Percentiles rank a stretch among this genome's conserved stretches.
These are phyloP conservation scores for Nicotiana paniculata DNA, from an alignment of 257 asterid genomes.

Conservation along the genomic window DNA sequence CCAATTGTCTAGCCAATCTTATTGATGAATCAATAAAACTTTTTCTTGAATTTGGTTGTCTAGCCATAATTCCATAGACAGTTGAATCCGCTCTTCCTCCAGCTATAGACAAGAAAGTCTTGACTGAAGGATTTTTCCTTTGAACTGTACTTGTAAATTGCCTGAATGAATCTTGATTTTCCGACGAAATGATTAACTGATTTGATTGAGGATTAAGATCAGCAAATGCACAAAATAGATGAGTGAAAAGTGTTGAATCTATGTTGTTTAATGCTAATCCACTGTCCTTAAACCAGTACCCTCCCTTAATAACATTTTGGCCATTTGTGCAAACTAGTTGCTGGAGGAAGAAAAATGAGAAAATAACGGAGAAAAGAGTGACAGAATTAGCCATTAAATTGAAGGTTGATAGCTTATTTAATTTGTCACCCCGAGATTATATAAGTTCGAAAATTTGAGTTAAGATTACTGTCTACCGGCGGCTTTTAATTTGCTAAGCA, in stretches of 20 bases:
- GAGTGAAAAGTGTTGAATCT: conserved; percentile 41
- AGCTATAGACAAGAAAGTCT: conserved; percentile 40
- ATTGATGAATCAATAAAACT: conserved; percentile 45
- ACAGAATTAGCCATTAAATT: conserved; percentile 27
- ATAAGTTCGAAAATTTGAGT: not conserved
- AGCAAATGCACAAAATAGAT: conserved; percentile 52
- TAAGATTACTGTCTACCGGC: not conserved
- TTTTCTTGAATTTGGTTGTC: conserved; percentile 19
- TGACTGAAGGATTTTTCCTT: conserved; percentile 28
- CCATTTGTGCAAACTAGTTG: not conserved
- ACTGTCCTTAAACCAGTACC: conserved; percentile 45
- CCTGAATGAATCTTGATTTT: conserved; percentile 23
- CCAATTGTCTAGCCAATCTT: conserved; percentile 25
- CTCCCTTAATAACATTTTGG: conserved; percentile 35
- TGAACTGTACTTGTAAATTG: conserved; percentile 37
- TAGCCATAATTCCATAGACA: conserved; percentile 34
- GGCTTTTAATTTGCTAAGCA: not conserved
- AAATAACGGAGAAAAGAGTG: too few species aligned
- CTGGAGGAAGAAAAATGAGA: too few species aligned
- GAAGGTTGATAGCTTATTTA: not conserved
- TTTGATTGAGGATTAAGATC: conserved; percentile 28
- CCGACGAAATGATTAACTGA: conserved; percentile 27
- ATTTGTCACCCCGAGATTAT: not conserved
- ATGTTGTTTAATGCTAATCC: conserved; percentile 26
- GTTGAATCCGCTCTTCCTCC: conserved; percentile 24